Evolutionary conservation across 805 yeast species (phyloP).

Genomic region (Zygosaccharomyces rouxii): DNA sequence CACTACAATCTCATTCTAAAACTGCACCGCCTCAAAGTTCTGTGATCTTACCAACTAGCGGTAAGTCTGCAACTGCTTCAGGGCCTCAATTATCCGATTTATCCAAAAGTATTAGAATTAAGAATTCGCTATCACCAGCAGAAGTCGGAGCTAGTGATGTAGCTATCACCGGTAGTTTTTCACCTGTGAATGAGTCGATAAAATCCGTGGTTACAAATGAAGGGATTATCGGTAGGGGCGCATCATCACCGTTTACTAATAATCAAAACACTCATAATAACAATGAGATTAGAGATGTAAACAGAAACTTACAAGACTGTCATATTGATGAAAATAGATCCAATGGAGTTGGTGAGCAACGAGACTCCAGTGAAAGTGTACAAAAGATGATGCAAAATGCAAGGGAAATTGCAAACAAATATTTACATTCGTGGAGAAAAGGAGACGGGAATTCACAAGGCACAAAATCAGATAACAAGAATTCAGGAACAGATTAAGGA

Average conservation of each 20-base stretch:
- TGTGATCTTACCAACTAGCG: constrained; percentile 9
- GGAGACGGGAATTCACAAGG: constrained; percentile 11
- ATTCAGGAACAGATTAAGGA: constrained; percentile 1
- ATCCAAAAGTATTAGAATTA: constrained; percentile 12
- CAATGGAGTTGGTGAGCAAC: constrained; percentile 2
- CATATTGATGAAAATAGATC: constrained; percentile 12
- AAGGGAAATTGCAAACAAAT: constrained; percentile 23
- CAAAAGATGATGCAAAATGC: constrained; percentile 26
- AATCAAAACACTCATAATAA: neutral
- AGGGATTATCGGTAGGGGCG: constrained; percentile 13
- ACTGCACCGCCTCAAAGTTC: constrained; percentile 11
- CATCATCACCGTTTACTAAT: neutral
- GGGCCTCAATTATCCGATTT: constrained; percentile 9
- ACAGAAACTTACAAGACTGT: constrained; percentile 12
- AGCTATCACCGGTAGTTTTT: constrained; percentile 43
- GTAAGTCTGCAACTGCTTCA: constrained; percentile 8
- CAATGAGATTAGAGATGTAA: constrained; percentile 12
- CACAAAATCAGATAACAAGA: constrained; percentile 1
- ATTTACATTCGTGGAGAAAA: constrained; percentile 26
- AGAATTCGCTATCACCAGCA: constrained; percentile 20
- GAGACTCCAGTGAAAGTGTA: constrained; percentile 17
- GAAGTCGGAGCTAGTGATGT: constrained; percentile 37
- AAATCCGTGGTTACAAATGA: constrained; percentile 24
- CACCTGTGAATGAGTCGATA: constrained; percentile 27
- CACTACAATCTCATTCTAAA: constrained; percentile 4